Evolutionary conservation across 805 yeast species (phyloP), one percentile per base, ranked within the genome.

Genomic region (Brettanomyces bruxellensis): DNA sequence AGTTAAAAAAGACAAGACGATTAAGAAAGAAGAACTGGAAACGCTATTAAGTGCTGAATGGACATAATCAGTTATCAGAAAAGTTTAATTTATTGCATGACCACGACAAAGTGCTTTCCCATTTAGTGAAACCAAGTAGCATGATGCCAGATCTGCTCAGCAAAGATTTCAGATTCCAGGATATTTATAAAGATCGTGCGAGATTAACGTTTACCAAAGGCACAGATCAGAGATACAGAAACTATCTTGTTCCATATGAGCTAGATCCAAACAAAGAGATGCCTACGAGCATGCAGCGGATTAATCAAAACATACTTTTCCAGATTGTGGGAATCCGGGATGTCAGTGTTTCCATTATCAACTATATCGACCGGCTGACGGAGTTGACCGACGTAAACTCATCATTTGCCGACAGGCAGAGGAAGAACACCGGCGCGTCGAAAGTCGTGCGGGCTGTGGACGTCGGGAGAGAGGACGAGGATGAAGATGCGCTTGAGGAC

Each of bases 391-490:
- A 83, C 54, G 78, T 80, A 2, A 78, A 75, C 50, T 71, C 68
- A n/a, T 80, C 76, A 3, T 75, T 76, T 13, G 79, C 76, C 2
- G 91, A 83, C 59, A 62, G 82, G 25, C 59, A 81, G 39, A 56
- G 59, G 6, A 28, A 28, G 11, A 43, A 41, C 4, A 41, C 43
- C 8, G 39, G 45, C 13, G 45, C 40, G 39, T 54, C 56, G 12
- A 51, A 51, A 43, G 62, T 79, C 13, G 71, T 78, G 30, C 63
- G 78, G 22, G 74, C 76, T 28, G 72, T 82, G 3, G 65, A 77
- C 51, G 55, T 73, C 39, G 80, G 75, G 5, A 73, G 62, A 23
- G 66, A 62, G 22, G 61, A 53, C 14, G 50, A 55, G 1, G 46
- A 36, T 22, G 41, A 40, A 11, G 38, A 36, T 32, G 32, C 43